Base-by-base conservation (phyloP, 257 asterid species). In the Solanum appendiculatum region DNA sequence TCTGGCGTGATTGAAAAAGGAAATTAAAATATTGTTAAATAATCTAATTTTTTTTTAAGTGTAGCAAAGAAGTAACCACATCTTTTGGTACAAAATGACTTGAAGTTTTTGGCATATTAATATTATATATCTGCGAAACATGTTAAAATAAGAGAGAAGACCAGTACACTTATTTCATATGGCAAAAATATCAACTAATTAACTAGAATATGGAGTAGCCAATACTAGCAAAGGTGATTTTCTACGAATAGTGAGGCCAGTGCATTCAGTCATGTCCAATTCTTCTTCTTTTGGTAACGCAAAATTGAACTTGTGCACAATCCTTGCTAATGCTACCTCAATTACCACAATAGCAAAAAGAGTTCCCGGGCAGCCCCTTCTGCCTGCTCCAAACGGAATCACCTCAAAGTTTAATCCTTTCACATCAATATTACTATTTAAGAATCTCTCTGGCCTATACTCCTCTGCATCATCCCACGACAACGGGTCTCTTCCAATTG, bases 351-450 rank as follows among this genome's bases (percentile, higher is more conserved):
- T 44, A 2, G 87, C 91, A 54, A 90, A 91, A 3, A 75, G 5
- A 9, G 74, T 81, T 6, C 96, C 98, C 0, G 94, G 96, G 42
- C 96, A 92, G 1, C 90, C 92, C 83, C 95, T 91, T 48, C 94
- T 80, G 0, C 98, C 98, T 0, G 94, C 92, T 2, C 98, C 96
- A 56, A 92, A 94, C 0, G 95, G 96, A 9, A 88, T 89, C 21
- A 90, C 77, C 87, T 93, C 93, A 46, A 92, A 92, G 66, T 93
- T 83, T 0, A 87, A 70, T 21, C 96, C 95, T 51, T 13, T 89
- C 64, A 84, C 86, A 81, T 93, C 95, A 8, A 86, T 75, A 31
- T 37, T 44, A 7, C 81, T 15, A 15, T 86, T 73, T 73, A 89
- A 54, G 46, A 94, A 93, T 10, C 95, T 90, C 64, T 93, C 97